phyloP scores from a whole-genome alignment of 2,329 filamentous ascomycete genomes.

The Rhynchosporium graminicola region DNA sequence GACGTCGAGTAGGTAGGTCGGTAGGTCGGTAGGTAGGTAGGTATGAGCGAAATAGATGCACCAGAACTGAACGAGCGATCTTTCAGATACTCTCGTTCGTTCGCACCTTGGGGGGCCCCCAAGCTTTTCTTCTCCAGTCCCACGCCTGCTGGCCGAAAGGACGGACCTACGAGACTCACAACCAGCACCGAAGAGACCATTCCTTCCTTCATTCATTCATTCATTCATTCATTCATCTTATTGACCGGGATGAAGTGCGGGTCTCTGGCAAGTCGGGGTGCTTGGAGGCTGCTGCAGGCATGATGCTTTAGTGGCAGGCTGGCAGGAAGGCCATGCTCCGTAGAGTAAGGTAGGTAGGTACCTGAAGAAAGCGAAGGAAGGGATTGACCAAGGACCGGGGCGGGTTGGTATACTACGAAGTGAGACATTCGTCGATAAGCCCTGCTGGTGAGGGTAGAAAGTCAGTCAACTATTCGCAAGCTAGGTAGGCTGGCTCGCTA shows the following conservation, averaged over 20 bases:
- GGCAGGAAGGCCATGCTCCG: too few relatives aligned
- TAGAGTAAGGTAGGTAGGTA: too few relatives aligned
- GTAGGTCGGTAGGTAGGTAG: background rate
- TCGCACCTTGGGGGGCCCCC: conserved; percentile 29
- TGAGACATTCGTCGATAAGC: conserved; percentile 2
- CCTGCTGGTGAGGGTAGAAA: conserved; percentile 2
- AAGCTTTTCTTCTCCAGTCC: conserved; percentile 33
- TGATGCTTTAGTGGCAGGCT: background rate
- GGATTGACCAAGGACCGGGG: conserved; percentile 1
- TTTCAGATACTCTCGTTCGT: background rate
- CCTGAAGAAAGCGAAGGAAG: too few relatives aligned
- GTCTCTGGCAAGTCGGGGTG: conserved; percentile 24
- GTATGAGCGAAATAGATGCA: background rate
- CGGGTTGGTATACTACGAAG: background rate
- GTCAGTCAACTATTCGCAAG: background rate
- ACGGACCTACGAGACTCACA: conserved; percentile 32
- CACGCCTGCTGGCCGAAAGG: conserved; percentile 30
- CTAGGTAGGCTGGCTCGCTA: conserved; percentile 1
- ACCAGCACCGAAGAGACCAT: conserved; percentile 10
- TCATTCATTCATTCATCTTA: background rate
- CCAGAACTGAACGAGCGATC: conserved; percentile 6
- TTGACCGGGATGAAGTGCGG: conserved; percentile 30
- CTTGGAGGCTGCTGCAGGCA: conserved; percentile 17
- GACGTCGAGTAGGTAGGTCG: too few relatives aligned
- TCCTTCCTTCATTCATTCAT: too few relatives aligned